Base-by-base conservation (phyloP, 257 asterid species). In the Petunia secreta region DNA sequence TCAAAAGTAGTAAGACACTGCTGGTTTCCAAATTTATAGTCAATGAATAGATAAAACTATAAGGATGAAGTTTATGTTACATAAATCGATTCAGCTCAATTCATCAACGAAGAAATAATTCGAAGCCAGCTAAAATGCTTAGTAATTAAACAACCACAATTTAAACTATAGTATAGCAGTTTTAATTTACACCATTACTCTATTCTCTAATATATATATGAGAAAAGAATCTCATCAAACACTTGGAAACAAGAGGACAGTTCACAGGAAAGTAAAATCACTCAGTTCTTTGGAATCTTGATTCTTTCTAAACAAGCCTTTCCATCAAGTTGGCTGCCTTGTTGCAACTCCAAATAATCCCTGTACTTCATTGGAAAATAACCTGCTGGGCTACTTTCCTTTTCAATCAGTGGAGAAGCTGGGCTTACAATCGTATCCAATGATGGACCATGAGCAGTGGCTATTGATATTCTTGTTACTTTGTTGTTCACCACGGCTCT, bases 381-480 rank as follows among this genome's bases (percentile, higher is more conserved):
- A 6, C 86, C 84, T 0, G 91, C 77, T 1, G 48, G 48, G 43
- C 80, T 13, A 2, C 81, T 86, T 8, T 80, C 77, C 0, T 16
- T 78, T 0, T 80, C 73, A 25, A 89, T 65, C n/a, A 94, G 82
- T 44, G 69, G 62, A 0, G 85, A 16, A 41, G 90, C 87, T 2
- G 98, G 96, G 59, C 79, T 14, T 11, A 93, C 95, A 3, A 60
- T 69, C 2, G 92, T 83, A 3, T 94, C 90, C 3, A 75, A 83
- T 1, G 96, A 89, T 34, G 98, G 97, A 36, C 98, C 96, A 37
- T 91, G 91, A 3, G 89, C 84, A 73, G 87, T 40, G 34, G 88
- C 98, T 3, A 94, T 43, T 3, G 98, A 94, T 62, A 94, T 90
- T 82, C 98, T 91, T 2, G 91, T 80, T 83, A n/a, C 87, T 55